A percentile compares a stretch with the other conserved stretches of the same genome.
phyloP scores from a whole-genome alignment of 176 grass and related monocot species.

The Eremochloa ophiuroides region DNA sequence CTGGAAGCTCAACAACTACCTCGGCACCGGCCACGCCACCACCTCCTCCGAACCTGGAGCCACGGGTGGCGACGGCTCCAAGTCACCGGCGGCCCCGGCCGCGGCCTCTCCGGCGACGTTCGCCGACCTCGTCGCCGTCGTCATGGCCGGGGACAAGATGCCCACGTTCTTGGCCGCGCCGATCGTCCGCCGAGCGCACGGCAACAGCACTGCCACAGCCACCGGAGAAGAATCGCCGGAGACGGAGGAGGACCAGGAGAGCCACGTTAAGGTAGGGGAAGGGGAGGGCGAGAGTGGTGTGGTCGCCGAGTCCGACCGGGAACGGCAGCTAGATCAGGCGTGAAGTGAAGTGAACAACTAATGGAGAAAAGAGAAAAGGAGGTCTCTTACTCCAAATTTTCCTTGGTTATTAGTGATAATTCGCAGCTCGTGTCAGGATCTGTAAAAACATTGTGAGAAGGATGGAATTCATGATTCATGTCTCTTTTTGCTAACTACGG shows the following conservation, averaged over 20 bases:
- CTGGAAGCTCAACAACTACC: constrained; percentile 66
- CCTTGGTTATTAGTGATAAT: neutral
- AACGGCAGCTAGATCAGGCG: neutral
- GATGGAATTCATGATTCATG: too few species aligned
- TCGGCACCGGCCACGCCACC: neutral
- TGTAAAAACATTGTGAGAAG: too few species aligned
- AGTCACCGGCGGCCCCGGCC: neutral
- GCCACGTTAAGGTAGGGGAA: neutral
- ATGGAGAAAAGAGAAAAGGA: too few species aligned
- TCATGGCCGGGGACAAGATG: constrained; percentile 66
- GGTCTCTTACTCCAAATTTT: neutral
- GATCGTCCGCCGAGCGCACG: constrained; percentile 4
- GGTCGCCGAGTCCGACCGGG: neutral
- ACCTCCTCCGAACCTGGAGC: neutral
- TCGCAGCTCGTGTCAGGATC: neutral
- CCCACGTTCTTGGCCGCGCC: constrained; percentile 66
- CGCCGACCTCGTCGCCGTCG: constrained; percentile 39
- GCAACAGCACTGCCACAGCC: neutral
- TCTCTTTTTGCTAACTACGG: too few species aligned
- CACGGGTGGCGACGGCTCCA: neutral
- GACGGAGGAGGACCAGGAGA: neutral
- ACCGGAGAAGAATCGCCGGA: neutral
- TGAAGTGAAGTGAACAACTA: neutral
- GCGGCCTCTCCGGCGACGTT: neutral
- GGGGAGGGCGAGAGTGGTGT: neutral